phyloP scores from a whole-genome alignment of 2,329 filamentous ascomycete genomes.

The Neoascochyta sp. region DNA sequence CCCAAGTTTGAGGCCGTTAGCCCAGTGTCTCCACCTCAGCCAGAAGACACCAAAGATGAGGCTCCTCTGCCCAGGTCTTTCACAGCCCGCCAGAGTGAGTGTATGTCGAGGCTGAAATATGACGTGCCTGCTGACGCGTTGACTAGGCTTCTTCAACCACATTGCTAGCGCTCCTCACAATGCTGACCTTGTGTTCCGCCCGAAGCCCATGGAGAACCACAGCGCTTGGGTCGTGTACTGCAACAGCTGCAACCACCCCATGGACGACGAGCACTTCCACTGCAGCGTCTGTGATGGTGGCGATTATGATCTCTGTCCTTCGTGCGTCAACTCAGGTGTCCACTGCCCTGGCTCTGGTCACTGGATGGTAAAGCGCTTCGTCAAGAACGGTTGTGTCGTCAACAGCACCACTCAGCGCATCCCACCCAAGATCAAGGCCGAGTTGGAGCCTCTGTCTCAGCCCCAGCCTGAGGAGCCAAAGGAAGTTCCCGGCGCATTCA shows the following conservation, averaged over 20 bases:
- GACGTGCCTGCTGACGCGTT: conserved; percentile 8
- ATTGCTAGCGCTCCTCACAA: conserved; percentile 26
- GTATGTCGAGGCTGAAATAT: too few relatives aligned
- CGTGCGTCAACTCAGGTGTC: conserved; percentile 71
- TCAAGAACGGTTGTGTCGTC: conserved; percentile 73
- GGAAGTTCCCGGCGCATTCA: conserved; percentile 46
- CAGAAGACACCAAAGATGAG: conserved; percentile 27
- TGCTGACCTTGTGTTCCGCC: conserved; percentile 38
- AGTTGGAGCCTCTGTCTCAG: too few relatives aligned
- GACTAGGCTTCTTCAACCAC: conserved; percentile 29
- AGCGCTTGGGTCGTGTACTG: conserved; percentile 80
- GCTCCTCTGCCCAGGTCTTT: conserved; percentile 44
- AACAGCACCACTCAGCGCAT: conserved; percentile 83
- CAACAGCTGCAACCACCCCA: conserved; percentile 78
- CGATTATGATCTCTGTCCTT: conserved; percentile 87
- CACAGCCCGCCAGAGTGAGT: conserved; percentile 33
- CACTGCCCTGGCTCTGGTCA: conserved; percentile 76
- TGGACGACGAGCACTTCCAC: conserved; percentile 84
- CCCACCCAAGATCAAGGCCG: conserved; percentile 56
- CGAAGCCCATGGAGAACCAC: conserved; percentile 37
- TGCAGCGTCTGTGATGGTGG: conserved; percentile 90
- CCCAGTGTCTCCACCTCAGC: conserved; percentile 23
- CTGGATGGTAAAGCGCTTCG: conserved; percentile 90
- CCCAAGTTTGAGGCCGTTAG: conserved; percentile 16
- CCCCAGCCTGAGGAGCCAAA: conserved; percentile 34